phyloP scores from a whole-genome alignment of 495 filamentous ascomycete genomes.

The Annulohypoxylon stygium region DNA sequence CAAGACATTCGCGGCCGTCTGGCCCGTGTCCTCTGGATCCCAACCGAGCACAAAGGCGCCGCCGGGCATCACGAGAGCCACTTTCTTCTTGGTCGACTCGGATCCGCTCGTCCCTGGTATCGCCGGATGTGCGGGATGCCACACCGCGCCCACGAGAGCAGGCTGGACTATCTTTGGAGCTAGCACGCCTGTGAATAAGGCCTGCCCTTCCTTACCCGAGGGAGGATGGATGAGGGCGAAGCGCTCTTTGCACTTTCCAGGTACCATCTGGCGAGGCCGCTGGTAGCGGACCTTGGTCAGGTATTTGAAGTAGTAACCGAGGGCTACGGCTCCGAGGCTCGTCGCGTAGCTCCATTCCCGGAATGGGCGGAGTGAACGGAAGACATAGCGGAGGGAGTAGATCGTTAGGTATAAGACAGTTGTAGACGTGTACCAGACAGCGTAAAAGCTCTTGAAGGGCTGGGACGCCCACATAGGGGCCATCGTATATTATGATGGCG shows the following conservation, averaged over 20 bases:
- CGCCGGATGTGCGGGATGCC: conserved; percentile 9
- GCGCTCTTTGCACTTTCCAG: neutral
- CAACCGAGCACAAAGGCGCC: conserved; percentile 39
- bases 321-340: neutral
- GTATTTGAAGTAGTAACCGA: neutral
- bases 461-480: neutral
- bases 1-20: neutral
- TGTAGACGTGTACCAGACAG: neutral
- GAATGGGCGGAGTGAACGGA: neutral
- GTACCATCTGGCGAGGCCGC: neutral
- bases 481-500: neutral
- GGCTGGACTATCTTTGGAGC: neutral
- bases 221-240: neutral
- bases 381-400: neutral
- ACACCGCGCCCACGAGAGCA: conserved; percentile 14
- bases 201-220: neutral
- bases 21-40: neutral
- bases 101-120: neutral
- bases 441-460: neutral
- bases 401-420: neutral
- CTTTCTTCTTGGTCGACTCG: conserved; percentile 15
- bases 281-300: neutral
- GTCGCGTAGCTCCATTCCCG: neutral
- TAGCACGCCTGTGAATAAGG: conserved; percentile 6
- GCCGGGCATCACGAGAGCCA: conserved; percentile 35